Conservation (phyloP, 1,139 yeast species). For the Scheffersomyces segobiensis region DNA sequence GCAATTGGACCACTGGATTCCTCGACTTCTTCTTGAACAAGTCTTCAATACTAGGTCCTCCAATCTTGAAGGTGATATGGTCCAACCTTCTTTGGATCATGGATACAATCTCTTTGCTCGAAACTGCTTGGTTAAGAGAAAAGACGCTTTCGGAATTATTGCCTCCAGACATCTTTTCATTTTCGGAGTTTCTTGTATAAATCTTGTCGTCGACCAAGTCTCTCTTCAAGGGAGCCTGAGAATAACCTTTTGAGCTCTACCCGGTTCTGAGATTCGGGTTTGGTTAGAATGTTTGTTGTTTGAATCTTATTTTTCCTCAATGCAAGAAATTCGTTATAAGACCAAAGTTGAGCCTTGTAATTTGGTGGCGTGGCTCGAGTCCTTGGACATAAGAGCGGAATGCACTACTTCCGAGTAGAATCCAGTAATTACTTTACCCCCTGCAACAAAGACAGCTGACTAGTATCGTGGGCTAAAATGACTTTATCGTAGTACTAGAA, state of each 20-base stretch:
- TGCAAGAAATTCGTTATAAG: conserved; percentile 45
- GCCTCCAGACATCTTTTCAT: background rate
- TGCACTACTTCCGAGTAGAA: conserved; percentile 39
- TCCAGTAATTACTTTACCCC: conserved; percentile 54
- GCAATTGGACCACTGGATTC: conserved; percentile 38
- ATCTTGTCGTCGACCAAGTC: background rate
- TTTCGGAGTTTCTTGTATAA: background rate
- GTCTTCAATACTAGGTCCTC: conserved; percentile 32
- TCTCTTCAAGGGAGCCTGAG: conserved; percentile 11
- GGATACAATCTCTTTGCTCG: conserved; percentile 7
- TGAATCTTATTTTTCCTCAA: conserved; percentile 32
- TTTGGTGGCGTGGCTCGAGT: conserved; percentile 27
- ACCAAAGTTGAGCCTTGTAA: conserved; percentile 48
- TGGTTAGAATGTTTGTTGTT: conserved; percentile 45
- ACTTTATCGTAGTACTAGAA: too few relatives aligned
- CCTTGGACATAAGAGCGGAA: conserved; percentile 15
- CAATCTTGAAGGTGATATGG: conserved; percentile 28
- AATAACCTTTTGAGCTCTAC: background rate
- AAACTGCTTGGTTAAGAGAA: background rate
- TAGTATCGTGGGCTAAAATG: conserved; percentile 18
- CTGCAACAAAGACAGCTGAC: conserved; percentile 40
- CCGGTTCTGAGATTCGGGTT: conserved; percentile 21
- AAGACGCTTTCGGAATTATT: background rate
- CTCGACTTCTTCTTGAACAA: conserved; percentile 27
- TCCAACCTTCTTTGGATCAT: conserved; percentile 20